Percentiles rank a stretch among this genome's conserved stretches.
phyloP scores from a whole-genome alignment of 805 yeast species.

The Candida orba region DNA sequence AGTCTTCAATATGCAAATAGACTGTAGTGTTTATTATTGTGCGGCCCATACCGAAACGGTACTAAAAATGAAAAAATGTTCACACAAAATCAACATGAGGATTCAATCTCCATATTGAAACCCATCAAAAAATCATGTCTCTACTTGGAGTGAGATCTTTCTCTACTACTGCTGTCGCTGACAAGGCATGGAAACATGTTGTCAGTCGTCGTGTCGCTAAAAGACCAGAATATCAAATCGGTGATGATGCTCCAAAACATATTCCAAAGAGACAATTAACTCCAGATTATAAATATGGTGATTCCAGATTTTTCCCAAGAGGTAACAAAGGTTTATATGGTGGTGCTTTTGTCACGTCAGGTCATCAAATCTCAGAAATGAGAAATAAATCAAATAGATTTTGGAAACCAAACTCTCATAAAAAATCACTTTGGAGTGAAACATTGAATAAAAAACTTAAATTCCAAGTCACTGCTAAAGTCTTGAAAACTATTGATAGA shows the following conservation, averaged over 20 bases:
- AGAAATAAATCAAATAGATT: constrained; percentile 66
- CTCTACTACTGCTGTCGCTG: constrained; percentile 9
- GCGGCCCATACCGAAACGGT: no score
- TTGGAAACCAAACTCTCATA: constrained; percentile 79
- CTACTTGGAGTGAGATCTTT: constrained; percentile 13
- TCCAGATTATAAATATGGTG: constrained; percentile 76
- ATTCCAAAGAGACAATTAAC: constrained; percentile 38
- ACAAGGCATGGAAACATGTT: constrained; percentile 36
- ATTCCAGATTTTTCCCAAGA: constrained; percentile 69
- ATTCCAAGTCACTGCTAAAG: constrained; percentile 68
- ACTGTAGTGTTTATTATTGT: no score
- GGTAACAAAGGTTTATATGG: constrained; percentile 88
- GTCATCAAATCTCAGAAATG: constrained; percentile 71
- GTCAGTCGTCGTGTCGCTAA: constrained; percentile 41
- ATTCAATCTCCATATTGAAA: no score
- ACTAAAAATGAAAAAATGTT: no score
- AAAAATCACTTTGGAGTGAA: constrained; percentile 79
- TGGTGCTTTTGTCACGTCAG: constrained; percentile 72
- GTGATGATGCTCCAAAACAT: constrained; percentile 43
- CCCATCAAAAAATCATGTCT: no score
- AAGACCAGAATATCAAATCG: constrained; percentile 39
- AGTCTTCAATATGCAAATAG: no score
- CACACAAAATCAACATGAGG: background rate
- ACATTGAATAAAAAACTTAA: constrained; percentile 46
- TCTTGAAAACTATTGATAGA: constrained; percentile 76